These are phyloP conservation scores for Angomonas deanei DNA, from an alignment of 208 protist genomes.

Conservation along the genomic window DNA sequence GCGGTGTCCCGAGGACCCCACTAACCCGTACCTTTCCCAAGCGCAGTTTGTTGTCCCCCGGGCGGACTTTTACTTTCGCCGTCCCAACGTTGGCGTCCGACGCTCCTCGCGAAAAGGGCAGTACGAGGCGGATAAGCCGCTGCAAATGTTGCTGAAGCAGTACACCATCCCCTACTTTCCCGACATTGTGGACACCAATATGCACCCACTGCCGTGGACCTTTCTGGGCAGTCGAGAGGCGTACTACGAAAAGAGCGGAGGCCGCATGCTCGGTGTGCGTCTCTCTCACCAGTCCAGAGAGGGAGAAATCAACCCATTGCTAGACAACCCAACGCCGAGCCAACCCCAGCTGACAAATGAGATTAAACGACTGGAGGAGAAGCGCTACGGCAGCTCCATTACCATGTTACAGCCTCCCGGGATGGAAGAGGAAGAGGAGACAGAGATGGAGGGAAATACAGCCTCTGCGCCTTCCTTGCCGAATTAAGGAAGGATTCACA, in stretches of 20 bases:
- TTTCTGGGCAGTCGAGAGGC: slow-evolving; percentile 81
- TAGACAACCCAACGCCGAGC: slow-evolving; percentile 49
- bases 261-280: slow-evolving; percentile 54
- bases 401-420: slow-evolving; percentile 63
- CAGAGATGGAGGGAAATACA: neutral
- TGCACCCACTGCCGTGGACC: slow-evolving; percentile 78
- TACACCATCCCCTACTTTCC: slow-evolving; percentile 90
- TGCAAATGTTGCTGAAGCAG: slow-evolving; percentile 44
- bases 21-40: slow-evolving; percentile 83
- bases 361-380: slow-evolving; percentile 38
- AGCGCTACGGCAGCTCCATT: slow-evolving; percentile 54
- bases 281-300: slow-evolving; percentile 44
- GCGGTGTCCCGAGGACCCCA: slow-evolving; percentile 76
- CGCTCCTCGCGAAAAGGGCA: slow-evolving; percentile 57
- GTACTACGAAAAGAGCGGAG: slow-evolving; percentile 64
- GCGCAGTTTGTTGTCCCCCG: slow-evolving; percentile 72
- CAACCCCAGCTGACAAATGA: slow-evolving; percentile 53
- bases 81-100: slow-evolving; percentile 63
- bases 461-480: too few relatives aligned
- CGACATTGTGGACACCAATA: slow-evolving; percentile 80
- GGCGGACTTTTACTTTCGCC: slow-evolving; percentile 82
- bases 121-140: slow-evolving; percentile 71
- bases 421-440: neutral
- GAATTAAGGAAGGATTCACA: too few relatives aligned
- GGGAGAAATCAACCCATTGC: slow-evolving; percentile 48